Conservation (phyloP, 495 filamentous ascomycete genomes). For the Sporormia fimetaria region DNA sequence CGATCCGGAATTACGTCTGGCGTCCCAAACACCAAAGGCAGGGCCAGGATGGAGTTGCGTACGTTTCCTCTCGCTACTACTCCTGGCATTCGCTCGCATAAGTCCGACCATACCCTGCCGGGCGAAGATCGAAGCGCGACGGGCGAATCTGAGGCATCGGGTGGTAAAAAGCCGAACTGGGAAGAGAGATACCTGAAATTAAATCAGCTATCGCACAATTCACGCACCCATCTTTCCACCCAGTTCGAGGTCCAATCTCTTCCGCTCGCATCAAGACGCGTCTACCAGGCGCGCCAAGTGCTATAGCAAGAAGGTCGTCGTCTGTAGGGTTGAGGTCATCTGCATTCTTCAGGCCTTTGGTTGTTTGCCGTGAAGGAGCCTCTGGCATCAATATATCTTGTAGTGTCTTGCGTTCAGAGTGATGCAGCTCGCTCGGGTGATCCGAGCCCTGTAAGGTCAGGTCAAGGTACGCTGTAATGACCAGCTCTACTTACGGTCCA, state of each 20-base stretch:
- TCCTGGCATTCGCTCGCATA: conserved; percentile 44
- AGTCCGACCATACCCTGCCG: conserved; percentile 42
- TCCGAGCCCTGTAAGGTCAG: conserved; percentile 27
- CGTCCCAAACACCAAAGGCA: conserved; percentile 39
- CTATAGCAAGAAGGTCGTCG: conserved; percentile 39
- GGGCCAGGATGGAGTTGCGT: conserved; percentile 38
- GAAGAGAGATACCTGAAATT: conserved; percentile 41
- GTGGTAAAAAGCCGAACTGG: conserved; percentile 41
- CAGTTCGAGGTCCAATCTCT: conserved; percentile 40
- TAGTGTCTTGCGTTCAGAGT: conserved; percentile 25
- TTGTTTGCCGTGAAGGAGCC: conserved; percentile 24
- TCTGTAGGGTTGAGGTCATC: conserved; percentile 38
- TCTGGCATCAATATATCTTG: conserved; percentile 27
- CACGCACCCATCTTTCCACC: conserved; percentile 46
- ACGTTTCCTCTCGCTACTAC: conserved; percentile 40
- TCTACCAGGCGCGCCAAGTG: conserved; percentile 41
- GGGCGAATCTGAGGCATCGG: conserved; percentile 39
- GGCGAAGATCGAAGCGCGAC: conserved; percentile 39
- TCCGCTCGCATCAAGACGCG: conserved; percentile 43
- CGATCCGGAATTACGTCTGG: conserved; percentile 40
- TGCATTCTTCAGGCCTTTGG: conserved; percentile 27
- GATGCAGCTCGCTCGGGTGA: conserved; percentile 16
- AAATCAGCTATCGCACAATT: too few relatives aligned
- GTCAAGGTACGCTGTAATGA: too few relatives aligned
- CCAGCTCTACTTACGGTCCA: conserved; percentile 5